These are phyloP conservation scores for Microcos paniculata DNA, from an alignment of 345 rosid genomes.

Conservation along the genomic window DNA sequence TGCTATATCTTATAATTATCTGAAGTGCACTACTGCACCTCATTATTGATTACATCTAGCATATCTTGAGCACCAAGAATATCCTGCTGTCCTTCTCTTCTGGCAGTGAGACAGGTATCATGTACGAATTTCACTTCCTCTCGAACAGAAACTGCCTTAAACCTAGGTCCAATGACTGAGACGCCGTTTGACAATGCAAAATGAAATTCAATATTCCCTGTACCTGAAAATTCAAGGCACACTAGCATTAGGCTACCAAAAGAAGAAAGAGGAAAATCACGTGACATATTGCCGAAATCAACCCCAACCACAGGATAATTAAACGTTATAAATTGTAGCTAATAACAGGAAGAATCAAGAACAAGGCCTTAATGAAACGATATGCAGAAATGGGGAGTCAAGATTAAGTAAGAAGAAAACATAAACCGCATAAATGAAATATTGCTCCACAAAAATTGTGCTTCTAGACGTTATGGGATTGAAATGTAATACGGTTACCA, in stretches of 20 bases:
- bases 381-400: not conserved
- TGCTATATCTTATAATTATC: not conserved
- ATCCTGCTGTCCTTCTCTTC: slow-evolving; percentile 56
- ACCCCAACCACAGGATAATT: not conserved
- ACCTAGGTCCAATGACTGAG: slow-evolving; percentile 54
- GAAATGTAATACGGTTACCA: too few relatives aligned
- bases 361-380: not conserved
- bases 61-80: slow-evolving; percentile 67
- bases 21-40: slow-evolving; percentile 38
- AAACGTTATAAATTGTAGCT: too few relatives aligned
- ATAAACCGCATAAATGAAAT: not conserved
- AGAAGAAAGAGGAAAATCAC: not conserved
- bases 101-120: slow-evolving; percentile 67
- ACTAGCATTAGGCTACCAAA: not conserved
- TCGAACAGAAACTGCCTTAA: slow-evolving; percentile 64
- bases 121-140: slow-evolving; percentile 9
- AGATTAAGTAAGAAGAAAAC: not conserved
- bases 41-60: slow-evolving; percentile 41
- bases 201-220: slow-evolving; percentile 63
- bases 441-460: slow-evolving; percentile 1
- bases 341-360: not conserved
- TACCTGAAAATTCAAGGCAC: slow-evolving; percentile 38
- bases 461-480: not conserved
- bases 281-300: not conserved
- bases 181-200: slow-evolving; percentile 61